These are phyloP conservation scores for Nadsonia fulvescens DNA, from an alignment of 805 yeast species.

Conservation along the genomic window DNA sequence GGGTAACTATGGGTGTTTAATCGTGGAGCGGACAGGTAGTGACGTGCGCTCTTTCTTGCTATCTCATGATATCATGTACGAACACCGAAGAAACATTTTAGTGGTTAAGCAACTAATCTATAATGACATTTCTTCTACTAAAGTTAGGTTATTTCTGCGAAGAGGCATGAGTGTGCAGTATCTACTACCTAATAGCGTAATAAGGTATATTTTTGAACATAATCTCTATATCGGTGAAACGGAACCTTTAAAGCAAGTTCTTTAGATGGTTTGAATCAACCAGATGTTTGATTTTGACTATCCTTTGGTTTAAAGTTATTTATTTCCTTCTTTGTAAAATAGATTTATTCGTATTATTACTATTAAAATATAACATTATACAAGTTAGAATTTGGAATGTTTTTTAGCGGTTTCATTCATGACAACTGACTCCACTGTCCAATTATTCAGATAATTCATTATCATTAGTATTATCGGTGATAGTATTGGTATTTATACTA, in stretches of 20 bases:
- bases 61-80: conserved; percentile 93
- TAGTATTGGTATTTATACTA: too few relatives aligned
- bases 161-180: conserved; percentile 96
- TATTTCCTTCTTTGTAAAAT: too few relatives aligned
- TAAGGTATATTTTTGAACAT: conserved; percentile 87
- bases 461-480: too few relatives aligned
- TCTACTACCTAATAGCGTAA: conserved; percentile 81
- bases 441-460: too few relatives aligned
- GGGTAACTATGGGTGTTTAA: conserved; percentile 90
- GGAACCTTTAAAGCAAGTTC: conserved; percentile 86
- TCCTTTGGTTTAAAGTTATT: too few relatives aligned
- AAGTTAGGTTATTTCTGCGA: conserved; percentile 78
- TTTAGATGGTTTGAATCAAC: too few relatives aligned
- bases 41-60: conserved; percentile 86
- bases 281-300: too few relatives aligned
- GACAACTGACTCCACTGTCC: too few relatives aligned
- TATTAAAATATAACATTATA: too few relatives aligned
- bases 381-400: too few relatives aligned
- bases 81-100: conserved; percentile 78
- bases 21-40: conserved; percentile 90
- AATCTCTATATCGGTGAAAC: conserved; percentile 66
- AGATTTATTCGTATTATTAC: too few relatives aligned
- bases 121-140: conserved; percentile 90
- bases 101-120: conserved; percentile 92
- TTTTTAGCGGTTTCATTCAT: too few relatives aligned